Base-by-base conservation (phyloP, 202 grass and related monocot species). In the Dendrocalamus latiflorus region DNA sequence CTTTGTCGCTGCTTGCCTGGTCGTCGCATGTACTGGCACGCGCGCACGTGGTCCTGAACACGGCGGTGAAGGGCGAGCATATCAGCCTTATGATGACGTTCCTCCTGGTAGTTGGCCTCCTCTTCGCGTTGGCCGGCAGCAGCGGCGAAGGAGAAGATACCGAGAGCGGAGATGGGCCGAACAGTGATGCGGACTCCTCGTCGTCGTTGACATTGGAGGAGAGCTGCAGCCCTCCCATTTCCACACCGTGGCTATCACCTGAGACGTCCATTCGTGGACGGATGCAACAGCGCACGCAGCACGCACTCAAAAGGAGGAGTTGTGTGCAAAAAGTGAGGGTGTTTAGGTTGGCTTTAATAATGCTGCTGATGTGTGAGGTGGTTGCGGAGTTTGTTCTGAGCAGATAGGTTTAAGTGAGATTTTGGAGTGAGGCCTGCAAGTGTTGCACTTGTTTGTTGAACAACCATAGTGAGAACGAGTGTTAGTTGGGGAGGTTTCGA, bases 401-500 rank as follows among this genome's bases (percentile, higher is more conserved):
- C 84, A 75, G 81, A 34, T 84, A 34, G 60, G 68, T 34, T 88
- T 74, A 17, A 74, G 81, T 74, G 72, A 6, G 81, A 79, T 81
- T 76, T 85, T 11, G 28, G 18, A 33, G 25, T 25, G 20, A 1
- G 53, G 3, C n/a, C 6, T 61, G 67, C 50, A 24, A 41, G 45
- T 38, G 57, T 21, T 71, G 45, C 45, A 36, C 18, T 57, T 0
- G 71, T 89, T 81, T 38, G 87, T 81, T 89, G 15, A 89, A 26
- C 87, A 58, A 85, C 83, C 82, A 42, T 78, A 22, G 21, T 42
- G 12, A 63, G 12, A 10, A 28, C 0, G 28, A 15, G n/a, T 28
- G 75, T 88, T 68, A 33, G 75, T 80, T 60, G 42, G 41, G 81
- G 68, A 79, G 72, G 72, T 82, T 85, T 65, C 36, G 85, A 87